phyloP scores from a whole-genome alignment of 1,139 yeast species.

The Trichomonascaceae sp. region DNA sequence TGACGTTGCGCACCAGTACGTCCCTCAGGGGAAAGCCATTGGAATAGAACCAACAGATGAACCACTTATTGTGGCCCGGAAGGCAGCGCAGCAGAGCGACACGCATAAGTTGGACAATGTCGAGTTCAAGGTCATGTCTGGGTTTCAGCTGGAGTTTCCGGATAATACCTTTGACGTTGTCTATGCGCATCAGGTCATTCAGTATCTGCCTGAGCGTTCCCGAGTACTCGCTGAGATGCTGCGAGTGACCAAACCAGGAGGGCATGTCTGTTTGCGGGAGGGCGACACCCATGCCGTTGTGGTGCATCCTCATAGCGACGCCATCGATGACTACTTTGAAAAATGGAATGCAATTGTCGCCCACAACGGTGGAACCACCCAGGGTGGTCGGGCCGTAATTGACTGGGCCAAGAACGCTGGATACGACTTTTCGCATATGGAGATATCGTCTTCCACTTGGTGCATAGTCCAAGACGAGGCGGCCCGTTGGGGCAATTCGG shows the following conservation, averaged over 20 bases:
- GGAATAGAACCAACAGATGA: slow-evolving; percentile 27
- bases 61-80: slow-evolving; percentile 19
- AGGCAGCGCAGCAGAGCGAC: slow-evolving; percentile 6
- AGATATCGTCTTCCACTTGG: neutral
- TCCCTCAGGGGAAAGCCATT: slow-evolving; percentile 19
- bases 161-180: slow-evolving; percentile 29
- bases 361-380: neutral
- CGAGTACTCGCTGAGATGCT: neutral
- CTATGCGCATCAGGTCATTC: slow-evolving; percentile 27
- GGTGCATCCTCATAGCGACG: neutral
- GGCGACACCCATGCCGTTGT: neutral
- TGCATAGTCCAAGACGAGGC: neutral
- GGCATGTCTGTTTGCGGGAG: neutral
- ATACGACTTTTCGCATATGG: neutral
- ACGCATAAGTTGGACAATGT: slow-evolving; percentile 18
- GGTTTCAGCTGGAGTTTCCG: slow-evolving; percentile 22
- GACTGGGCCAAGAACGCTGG: neutral
- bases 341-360: neutral
- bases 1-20: slow-evolving; percentile 22
- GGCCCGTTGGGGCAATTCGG: neutral
- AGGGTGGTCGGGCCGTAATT: neutral
- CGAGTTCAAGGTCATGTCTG: slow-evolving; percentile 22
- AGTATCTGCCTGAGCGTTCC: slow-evolving; percentile 26
- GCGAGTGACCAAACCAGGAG: neutral
- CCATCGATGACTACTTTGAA: neutral